These are phyloP conservation scores for Backusella circina DNA, from an alignment of 192 early-diverging fungal genomes.

Conservation along the genomic window DNA sequence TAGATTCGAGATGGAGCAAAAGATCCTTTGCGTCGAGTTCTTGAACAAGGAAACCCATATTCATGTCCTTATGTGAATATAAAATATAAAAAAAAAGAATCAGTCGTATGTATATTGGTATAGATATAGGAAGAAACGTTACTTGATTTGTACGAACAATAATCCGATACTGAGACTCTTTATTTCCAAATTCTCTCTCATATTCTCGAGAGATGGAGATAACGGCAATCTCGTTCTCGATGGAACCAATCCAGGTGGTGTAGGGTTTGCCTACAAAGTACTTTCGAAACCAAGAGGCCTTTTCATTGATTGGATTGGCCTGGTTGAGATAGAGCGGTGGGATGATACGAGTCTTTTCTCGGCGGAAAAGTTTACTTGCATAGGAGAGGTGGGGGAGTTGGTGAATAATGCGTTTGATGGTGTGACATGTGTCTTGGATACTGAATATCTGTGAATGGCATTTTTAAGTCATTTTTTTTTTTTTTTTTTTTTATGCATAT, in stretches of 20 bases:
- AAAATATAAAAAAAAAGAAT: too few relatives aligned
- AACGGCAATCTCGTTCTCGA: background rate
- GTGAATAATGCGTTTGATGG: background rate
- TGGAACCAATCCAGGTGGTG: background rate
- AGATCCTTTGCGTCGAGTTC: constrained; percentile 5
- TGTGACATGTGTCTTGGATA: background rate
- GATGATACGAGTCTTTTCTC: background rate
- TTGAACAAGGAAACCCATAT: constrained; percentile 8
- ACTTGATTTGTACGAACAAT: constrained; percentile 13
- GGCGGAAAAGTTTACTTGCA: background rate
- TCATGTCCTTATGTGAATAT: background rate
- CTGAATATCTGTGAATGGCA: background rate
- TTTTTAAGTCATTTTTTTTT: background rate
- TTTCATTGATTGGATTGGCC: background rate
- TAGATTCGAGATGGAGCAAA: background rate
- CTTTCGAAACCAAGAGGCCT: constrained; percentile 7
- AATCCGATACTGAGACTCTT: constrained; percentile 1
- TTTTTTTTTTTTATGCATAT: background rate
- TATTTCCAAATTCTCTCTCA: background rate
- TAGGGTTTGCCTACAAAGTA: constrained; percentile 16
- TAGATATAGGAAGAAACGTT: too few relatives aligned
- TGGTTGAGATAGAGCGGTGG: background rate
- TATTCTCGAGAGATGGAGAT: constrained; percentile 1
- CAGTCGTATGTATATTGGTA: too few relatives aligned
- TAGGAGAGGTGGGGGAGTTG: background rate